Evolutionary conservation across 495 filamentous ascomycete species (phyloP).

Genomic region (Neurospora sp.): DNA sequence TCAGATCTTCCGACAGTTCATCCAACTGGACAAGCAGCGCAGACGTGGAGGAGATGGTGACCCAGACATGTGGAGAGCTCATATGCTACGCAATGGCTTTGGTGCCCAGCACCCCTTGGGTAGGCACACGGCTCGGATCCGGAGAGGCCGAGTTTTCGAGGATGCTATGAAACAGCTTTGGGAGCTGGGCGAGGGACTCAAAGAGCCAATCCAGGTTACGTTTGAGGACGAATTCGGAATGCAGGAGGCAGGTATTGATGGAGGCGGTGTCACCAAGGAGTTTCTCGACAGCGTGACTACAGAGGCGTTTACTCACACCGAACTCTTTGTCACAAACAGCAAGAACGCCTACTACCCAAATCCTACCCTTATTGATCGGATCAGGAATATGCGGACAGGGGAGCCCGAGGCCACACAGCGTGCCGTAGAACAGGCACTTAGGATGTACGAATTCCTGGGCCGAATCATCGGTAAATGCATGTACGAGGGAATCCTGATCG

Average conservation of each 20-base stretch:
- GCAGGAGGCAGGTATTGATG: conserved; percentile 89
- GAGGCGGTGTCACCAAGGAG: conserved; percentile 95
- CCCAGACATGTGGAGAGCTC: conserved; percentile 61
- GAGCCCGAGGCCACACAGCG: conserved; percentile 43
- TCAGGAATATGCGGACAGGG: conserved; percentile 7
- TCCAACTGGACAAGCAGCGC: conserved; percentile 66
- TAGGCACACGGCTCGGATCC: conserved; percentile 72
- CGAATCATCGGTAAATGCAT: conserved; percentile 93
- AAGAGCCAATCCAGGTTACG: conserved; percentile 95
- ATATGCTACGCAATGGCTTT: conserved; percentile 25
- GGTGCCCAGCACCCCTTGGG: conserved; percentile 33
- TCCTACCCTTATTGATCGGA: conserved; percentile 65
- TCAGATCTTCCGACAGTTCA: conserved; percentile 89
- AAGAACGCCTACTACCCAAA: conserved; percentile 88
- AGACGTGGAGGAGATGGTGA: conserved; percentile 68
- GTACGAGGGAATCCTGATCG: conserved; percentile 93
- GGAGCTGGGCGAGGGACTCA: conserved; percentile 66
- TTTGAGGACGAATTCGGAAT: conserved; percentile 88
- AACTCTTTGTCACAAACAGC: conserved; percentile 71
- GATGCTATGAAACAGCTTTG: conserved; percentile 86
- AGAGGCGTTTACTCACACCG: conserved; percentile 60
- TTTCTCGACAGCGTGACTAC: conserved; percentile 86
- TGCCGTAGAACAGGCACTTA: conserved; percentile 24
- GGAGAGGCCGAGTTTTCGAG: conserved; percentile 68
- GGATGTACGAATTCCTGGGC: conserved; percentile 84